Conservation (phyloP, 1,139 yeast genomes). For the Suhomyces yuchorum region DNA sequence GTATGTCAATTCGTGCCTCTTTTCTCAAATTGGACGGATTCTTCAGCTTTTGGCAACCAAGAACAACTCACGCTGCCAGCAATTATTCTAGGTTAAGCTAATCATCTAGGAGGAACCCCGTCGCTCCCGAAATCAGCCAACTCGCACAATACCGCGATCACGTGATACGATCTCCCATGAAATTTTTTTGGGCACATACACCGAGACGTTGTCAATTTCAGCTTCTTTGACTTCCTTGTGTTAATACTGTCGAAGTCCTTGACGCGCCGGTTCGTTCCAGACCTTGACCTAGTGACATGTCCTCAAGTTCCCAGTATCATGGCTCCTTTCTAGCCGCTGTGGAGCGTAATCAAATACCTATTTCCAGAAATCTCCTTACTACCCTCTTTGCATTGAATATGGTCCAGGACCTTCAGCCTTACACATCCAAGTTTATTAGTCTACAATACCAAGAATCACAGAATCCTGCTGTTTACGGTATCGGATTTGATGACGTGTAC, state of each 20-base stretch:
- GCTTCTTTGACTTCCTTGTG: not conserved
- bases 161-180: constrained; percentile 1
- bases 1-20: no score
- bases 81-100: not conserved
- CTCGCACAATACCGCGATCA: not conserved
- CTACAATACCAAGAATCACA: constrained; percentile 43
- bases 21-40: no score
- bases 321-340: constrained; percentile 32
- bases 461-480: constrained; percentile 42
- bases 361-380: constrained; percentile 34
- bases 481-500: constrained; percentile 59
- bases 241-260: not conserved
- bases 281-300: constrained; percentile 1
- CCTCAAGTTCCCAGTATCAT: constrained; percentile 4
- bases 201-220: constrained; percentile 3
- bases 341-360: constrained; percentile 43
- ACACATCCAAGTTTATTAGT: constrained; percentile 47
- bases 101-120: not conserved
- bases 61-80: not conserved
- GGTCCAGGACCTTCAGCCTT: constrained; percentile 23
- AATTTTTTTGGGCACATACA: constrained; percentile 4
- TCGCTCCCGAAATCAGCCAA: not conserved
- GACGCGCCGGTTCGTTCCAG: constrained; percentile 1
- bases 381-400: constrained; percentile 32
- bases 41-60: not conserved